phyloP scores from a whole-genome alignment of 441 rosid genomes.

The Populus tomentosa region DNA sequence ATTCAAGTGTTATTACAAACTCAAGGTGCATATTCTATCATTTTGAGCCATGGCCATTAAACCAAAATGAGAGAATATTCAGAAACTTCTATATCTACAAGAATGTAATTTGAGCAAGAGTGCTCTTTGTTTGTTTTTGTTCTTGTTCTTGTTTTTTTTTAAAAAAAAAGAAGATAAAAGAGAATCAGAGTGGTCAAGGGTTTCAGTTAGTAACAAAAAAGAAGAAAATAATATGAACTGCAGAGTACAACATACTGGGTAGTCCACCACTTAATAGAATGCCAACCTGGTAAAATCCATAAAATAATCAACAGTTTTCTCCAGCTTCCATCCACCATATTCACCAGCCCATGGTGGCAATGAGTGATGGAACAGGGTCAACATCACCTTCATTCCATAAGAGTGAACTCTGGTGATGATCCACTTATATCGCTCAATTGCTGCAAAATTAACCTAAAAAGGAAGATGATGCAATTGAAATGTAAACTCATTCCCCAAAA shows the following conservation, averaged over 20 bases:
- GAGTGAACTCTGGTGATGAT: constrained; percentile 68
- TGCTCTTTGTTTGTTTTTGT: background rate
- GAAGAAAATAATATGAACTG: constrained; percentile 3
- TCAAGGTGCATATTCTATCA: background rate
- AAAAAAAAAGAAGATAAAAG: background rate
- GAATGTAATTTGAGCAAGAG: background rate
- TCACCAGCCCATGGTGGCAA: constrained; percentile 97
- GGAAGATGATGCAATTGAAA: constrained; percentile 14
- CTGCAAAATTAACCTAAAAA: constrained; percentile 82
- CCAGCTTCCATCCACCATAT: constrained; percentile 97
- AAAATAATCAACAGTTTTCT: constrained; percentile 90
- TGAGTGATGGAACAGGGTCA: constrained; percentile 92
- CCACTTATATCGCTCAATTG: constrained; percentile 90
- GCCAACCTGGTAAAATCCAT: constrained; percentile 78
- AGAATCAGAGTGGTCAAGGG: background rate
- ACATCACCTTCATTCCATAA: constrained; percentile 96
- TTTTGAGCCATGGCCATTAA: background rate
- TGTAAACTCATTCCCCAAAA: background rate
- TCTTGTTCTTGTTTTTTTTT: no score
- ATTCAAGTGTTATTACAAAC: constrained; percentile 4
- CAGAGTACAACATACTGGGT: background rate
- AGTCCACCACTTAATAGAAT: constrained; percentile 1
- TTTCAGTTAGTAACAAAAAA: background rate
- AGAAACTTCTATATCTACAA: background rate
- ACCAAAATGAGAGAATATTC: background rate